These are phyloP conservation scores for Diplogelasinospora grovesii DNA, from an alignment of 495 filamentous ascomycete species.

Conservation along the genomic window DNA sequence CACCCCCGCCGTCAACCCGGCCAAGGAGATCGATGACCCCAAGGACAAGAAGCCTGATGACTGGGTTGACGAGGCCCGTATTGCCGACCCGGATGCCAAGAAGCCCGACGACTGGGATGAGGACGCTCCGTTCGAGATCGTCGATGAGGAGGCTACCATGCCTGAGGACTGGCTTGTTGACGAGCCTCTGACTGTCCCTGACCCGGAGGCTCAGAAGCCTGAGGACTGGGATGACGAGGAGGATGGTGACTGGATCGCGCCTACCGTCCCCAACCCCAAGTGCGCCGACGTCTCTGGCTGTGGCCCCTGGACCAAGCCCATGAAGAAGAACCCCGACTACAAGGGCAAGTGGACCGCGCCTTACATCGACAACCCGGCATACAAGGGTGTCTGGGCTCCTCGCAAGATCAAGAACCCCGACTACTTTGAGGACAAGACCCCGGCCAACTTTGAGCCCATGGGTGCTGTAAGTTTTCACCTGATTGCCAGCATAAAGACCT, in stretches of 20 bases:
- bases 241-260: slow-evolving; percentile 96
- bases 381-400: slow-evolving; percentile 94
- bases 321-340: slow-evolving; percentile 94
- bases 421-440: slow-evolving; percentile 97
- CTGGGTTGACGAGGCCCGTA: slow-evolving; percentile 91
- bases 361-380: slow-evolving; percentile 94
- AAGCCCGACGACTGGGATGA: slow-evolving; percentile 99
- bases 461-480: slow-evolving; percentile 66
- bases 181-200: slow-evolving; percentile 76
- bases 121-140: slow-evolving; percentile 91
- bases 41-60: slow-evolving; percentile 91
- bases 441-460: slow-evolving; percentile 95
- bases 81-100: slow-evolving; percentile 84
- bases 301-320: slow-evolving; percentile 84
- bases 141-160: slow-evolving; percentile 85
- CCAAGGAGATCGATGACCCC: slow-evolving; percentile 92
- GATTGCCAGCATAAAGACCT: slow-evolving; percentile 1
- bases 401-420: slow-evolving; percentile 94
- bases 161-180: slow-evolving; percentile 96
- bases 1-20: slow-evolving; percentile 84
- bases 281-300: slow-evolving; percentile 91
- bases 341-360: slow-evolving; percentile 98
- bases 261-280: slow-evolving; percentile 93
- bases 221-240: slow-evolving; percentile 99
- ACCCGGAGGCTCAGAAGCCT: slow-evolving; percentile 97